Percentiles rank a stretch among this genome's conserved stretches.
These are phyloP conservation scores for Butyriboletus loyo DNA, from an alignment of 768 basidiomycete genomes.

Conservation along the genomic window DNA sequence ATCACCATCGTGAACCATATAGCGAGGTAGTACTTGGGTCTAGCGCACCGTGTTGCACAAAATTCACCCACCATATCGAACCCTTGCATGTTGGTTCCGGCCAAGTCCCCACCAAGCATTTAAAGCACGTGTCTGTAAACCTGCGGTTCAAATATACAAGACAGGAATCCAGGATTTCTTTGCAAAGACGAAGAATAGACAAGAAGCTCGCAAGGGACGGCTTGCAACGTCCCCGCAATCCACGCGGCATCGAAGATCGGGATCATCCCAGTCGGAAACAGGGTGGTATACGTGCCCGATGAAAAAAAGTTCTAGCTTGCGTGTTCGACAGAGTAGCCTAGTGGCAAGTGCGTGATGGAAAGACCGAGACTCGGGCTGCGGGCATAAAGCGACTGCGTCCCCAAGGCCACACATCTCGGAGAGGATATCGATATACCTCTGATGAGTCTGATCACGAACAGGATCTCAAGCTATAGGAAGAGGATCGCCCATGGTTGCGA, in stretches of 20 bases:
- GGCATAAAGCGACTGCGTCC: no score
- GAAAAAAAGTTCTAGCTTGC: not conserved
- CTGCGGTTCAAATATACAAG: not conserved
- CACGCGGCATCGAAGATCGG: no score
- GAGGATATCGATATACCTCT: no score
- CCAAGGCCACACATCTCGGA: no score
- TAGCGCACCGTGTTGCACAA: not conserved
- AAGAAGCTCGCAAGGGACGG: not conserved
- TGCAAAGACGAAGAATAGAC: not conserved
- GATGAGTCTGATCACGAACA: no score
- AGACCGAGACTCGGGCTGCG: no score
- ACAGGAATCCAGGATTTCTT: not conserved
- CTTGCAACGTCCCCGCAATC: no score
- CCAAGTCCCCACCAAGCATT: not conserved
- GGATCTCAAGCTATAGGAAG: no score
- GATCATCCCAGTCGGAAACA: not conserved
- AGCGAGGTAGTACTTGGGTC: not conserved
- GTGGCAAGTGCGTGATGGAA: slow-evolving; percentile 1
- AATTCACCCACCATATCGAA: not conserved
- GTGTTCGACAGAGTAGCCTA: not conserved
- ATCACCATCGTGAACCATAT: no score
- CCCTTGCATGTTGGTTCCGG: no score
- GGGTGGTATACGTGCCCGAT: not conserved
- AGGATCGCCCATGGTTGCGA: no score
- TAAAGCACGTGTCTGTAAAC: not conserved